Conservation (phyloP, 2,329 filamentous ascomycete species). For the Colletotrichum limetticola region DNA sequence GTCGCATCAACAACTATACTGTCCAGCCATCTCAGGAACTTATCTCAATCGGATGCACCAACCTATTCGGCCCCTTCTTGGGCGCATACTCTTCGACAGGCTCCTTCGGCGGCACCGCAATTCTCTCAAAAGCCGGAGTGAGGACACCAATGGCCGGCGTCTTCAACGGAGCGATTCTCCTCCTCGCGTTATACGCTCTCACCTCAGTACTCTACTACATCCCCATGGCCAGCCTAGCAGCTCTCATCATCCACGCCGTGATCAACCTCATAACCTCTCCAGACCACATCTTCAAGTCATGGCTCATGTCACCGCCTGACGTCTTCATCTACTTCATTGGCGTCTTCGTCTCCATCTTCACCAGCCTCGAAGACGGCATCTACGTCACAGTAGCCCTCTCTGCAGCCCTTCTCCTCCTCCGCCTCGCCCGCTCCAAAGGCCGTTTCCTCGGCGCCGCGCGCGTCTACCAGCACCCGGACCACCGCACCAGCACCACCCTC, state of each 20-base stretch:
- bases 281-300: conserved; percentile 80
- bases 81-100: conserved; percentile 62
- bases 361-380: conserved; percentile 60
- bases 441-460: conserved; percentile 55
- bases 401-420: conserved; percentile 53
- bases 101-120: conserved; percentile 75
- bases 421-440: conserved; percentile 56
- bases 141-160: conserved; percentile 81
- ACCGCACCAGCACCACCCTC: conserved; percentile 34
- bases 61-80: conserved; percentile 79
- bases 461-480: conserved; percentile 23
- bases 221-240: conserved; percentile 75
- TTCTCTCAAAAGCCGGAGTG: conserved; percentile 86
- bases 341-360: conserved; percentile 66
- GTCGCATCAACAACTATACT: conserved; percentile 80
- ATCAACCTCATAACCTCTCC: conserved; percentile 80
- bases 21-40: conserved; percentile 84
- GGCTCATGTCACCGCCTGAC: conserved; percentile 79
- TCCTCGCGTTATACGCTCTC: conserved; percentile 81
- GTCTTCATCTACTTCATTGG: conserved; percentile 80
- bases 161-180: conserved; percentile 79
- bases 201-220: conserved; percentile 86
- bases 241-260: conserved; percentile 87
- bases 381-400: conserved; percentile 59
- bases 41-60: conserved; percentile 80